Base-by-base conservation (phyloP, 2,329 filamentous ascomycete genomes). In the Metarhizium rileyi region DNA sequence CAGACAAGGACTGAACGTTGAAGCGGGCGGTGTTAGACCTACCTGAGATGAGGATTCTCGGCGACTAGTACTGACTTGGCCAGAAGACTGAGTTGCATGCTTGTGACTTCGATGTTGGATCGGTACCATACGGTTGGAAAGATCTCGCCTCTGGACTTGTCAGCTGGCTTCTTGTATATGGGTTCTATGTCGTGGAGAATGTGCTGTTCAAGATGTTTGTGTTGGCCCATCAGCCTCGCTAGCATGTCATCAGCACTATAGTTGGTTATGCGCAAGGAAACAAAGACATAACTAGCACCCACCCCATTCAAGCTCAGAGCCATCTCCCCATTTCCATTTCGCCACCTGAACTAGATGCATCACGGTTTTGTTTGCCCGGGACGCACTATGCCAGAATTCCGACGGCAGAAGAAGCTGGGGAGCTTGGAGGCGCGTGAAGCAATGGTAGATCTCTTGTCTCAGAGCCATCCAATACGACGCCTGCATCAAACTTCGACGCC, bases 401-500 rank as follows among this genome's bases (percentile, higher is more conserved):
- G 62, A 56, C 2, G 63, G 62, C 0, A 69, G 59, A 3, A 63
- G 60, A 38, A 70, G 61, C 53, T 70, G 66, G 0, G 67, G 67
- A 1, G 67, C 59, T 10, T 70, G 64, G 7, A 61, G 58, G 28
- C 65, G 62, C 2, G 66, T 70, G 35, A 70, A 67, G 0, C 67
- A 69, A 45, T 70, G 66, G 50, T 67, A 70, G 4, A 70, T 68
- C 40, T 70, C 67, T 47, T 70, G 67, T 26, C 67, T 49, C 20
- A 70, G 58, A 2, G 67, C 67, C 61, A 70, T 69, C 67, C 67
- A 70, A 48, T 70, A 70, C 6, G 67, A 62, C 1, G 67, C 67
- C 40, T 67, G 67, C 46, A 68, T 65, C 14, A 70, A 57, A 23
- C 65, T 63, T 28, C 66, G 55, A 23, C 59, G 61, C 1, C 62